These are phyloP conservation scores for Yarrowia keelungensis DNA, from an alignment of 805 yeast genomes.

Conservation along the genomic window DNA sequence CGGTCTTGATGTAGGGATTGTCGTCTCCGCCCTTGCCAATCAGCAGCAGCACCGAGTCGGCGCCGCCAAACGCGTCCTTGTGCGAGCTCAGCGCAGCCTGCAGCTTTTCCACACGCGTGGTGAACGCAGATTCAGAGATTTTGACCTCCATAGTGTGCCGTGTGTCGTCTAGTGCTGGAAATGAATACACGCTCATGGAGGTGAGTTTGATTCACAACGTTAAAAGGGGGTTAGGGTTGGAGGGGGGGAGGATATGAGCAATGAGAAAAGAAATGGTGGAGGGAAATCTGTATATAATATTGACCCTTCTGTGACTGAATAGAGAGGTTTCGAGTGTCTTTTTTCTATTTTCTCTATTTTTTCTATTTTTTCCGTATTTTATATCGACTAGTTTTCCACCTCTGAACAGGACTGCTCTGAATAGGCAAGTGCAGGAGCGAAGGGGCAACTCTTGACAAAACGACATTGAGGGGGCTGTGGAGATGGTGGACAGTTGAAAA, in stretches of 20 bases:
- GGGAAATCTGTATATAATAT: no score
- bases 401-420: no score
- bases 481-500: no score
- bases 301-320: no score
- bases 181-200: conserved; percentile 1
- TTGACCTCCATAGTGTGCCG: conserved; percentile 28
- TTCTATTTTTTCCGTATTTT: no score
- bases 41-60: conserved; percentile 64
- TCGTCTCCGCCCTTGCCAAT: conserved; percentile 88
- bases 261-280: neutral
- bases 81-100: conserved; percentile 42
- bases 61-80: conserved; percentile 52
- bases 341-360: no score
- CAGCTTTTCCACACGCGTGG: conserved; percentile 25
- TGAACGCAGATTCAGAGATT: conserved; percentile 31
- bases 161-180: neutral
- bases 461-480: no score
- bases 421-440: neutral
- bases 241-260: neutral
- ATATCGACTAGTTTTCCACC: no score
- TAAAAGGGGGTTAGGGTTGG: conserved; percentile 20
- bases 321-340: no score
- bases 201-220: conserved; percentile 24
- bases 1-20: conserved; percentile 87
- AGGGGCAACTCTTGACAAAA: neutral